These are phyloP conservation scores for Paecilomyces niveus DNA, from an alignment of 2,329 filamentous ascomycete species.

Conservation along the genomic window DNA sequence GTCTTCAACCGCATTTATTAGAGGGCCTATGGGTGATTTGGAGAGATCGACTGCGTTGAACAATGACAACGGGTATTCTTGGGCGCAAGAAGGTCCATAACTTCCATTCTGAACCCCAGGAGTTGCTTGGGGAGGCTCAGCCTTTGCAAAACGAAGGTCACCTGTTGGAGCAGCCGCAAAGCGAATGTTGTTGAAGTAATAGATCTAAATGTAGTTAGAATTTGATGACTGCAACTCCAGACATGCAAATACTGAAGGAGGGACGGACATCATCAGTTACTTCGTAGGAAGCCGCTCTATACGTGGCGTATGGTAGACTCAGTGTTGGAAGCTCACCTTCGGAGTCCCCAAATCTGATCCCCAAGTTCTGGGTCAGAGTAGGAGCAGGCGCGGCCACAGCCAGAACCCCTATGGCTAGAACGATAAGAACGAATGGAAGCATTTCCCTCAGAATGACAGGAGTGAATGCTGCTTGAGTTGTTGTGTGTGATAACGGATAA, in stretches of 20 bases:
- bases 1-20: constrained; percentile 1
- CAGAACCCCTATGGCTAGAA: not conserved
- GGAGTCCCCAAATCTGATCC: not conserved
- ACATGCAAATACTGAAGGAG: not conserved
- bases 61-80: constrained; percentile 24
- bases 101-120: constrained; percentile 23
- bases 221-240: not conserved
- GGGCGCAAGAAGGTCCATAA: constrained; percentile 24
- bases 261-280: constrained; percentile 18
- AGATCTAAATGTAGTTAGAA: constrained; percentile 15
- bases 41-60: constrained; percentile 16
- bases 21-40: constrained; percentile 1
- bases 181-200: constrained; percentile 38
- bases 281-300: constrained; percentile 23
- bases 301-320: constrained; percentile 27
- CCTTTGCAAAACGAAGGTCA: constrained; percentile 34
- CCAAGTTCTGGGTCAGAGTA: not conserved
- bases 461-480: not conserved
- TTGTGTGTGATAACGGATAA: not conserved
- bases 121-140: constrained; percentile 27
- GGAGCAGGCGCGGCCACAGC: not conserved
- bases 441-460: not conserved
- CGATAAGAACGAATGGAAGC: not conserved
- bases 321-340: constrained; percentile 17
- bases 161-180: constrained; percentile 39